Evolutionary conservation across 305 asterid species (phyloP).

Genomic region (Rubia peregrina): DNA sequence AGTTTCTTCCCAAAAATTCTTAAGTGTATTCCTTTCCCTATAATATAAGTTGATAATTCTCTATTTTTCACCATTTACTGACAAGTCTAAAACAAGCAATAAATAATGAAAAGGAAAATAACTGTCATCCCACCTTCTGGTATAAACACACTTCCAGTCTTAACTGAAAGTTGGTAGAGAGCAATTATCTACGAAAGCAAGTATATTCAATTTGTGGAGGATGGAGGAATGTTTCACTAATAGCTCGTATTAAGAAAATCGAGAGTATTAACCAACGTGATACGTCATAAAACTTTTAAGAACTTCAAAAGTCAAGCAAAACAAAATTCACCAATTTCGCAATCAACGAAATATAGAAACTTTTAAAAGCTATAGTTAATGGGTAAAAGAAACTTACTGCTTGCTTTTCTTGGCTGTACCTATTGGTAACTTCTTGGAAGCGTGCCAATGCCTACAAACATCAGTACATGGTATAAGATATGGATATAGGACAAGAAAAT

Average conservation of each 20-base stretch:
- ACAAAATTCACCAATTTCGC: neutral
- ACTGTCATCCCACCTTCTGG: neutral
- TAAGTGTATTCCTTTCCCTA: neutral
- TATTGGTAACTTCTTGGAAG: conserved; percentile 86
- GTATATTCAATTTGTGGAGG: neutral
- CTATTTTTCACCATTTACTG: neutral
- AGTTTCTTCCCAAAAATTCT: neutral
- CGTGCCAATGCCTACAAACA: conserved; percentile 80
- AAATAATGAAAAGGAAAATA: neutral
- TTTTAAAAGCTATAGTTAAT: neutral
- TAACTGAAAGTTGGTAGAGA: neutral
- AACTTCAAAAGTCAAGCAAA: neutral
- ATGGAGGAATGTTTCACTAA: neutral
- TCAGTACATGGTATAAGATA: neutral
- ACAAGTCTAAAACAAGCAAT: neutral
- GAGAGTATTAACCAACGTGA: neutral
- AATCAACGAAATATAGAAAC: neutral
- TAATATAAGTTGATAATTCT: neutral
- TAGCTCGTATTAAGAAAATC: neutral
- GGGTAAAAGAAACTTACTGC: conserved; percentile 49
- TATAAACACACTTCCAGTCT: neutral
- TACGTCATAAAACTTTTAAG: neutral
- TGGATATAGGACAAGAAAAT: neutral
- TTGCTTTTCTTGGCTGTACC: conserved; percentile 85
- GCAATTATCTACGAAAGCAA: neutral